Base-by-base conservation (phyloP, 2,329 filamentous ascomycete genomes). In the Cladosporium colombiae region DNA sequence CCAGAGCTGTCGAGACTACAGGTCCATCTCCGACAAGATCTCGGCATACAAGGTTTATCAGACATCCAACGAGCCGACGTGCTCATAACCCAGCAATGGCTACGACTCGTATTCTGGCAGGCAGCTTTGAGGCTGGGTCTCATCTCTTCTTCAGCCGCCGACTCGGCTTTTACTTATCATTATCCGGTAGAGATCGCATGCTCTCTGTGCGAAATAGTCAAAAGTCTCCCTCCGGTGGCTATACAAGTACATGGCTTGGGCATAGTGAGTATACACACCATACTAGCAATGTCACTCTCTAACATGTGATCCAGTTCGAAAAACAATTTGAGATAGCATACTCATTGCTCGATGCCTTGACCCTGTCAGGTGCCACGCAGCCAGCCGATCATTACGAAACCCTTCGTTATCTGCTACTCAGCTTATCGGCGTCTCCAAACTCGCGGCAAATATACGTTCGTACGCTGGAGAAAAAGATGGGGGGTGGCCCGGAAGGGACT, bases 261-360 rank as follows among this genome's bases (percentile, higher is more conserved):
- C 8, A 62, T 66, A 5, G 62, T 65, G 18, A 58, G 62, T 58
- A 29, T 29, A 14, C 8, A 2, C 0, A 11, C 49, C 21, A 46
- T 49, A 5, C 25, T 2, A n/a, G 18, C 14, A 13, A 40, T 1
- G 10, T 11, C 21, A 29, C 5, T 18, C 10, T 18, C 25, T 62
- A 29, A 62, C 60, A 37, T n/a, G 16, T 7, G 1, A 7, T 5
- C 27, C 27, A 65, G 62, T 70, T 70, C 29, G 68, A 70, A 46
- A 70, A 70, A 40, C 65, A 68, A 44, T 70, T 70, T 31, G 68
- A 70, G 25, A 70, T 70, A 14, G 67, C 65, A 1, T 70, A 69
- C 27, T 68, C 67, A 0, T 46, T 70, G 5, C 61, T 70, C 14
- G 68, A 70, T 18, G 65, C 67, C 3, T 35, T 69, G 18, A 67